Conservation (phyloP, 192 early-diverging fungal genomes). For the Glomus cerebriforme region DNA sequence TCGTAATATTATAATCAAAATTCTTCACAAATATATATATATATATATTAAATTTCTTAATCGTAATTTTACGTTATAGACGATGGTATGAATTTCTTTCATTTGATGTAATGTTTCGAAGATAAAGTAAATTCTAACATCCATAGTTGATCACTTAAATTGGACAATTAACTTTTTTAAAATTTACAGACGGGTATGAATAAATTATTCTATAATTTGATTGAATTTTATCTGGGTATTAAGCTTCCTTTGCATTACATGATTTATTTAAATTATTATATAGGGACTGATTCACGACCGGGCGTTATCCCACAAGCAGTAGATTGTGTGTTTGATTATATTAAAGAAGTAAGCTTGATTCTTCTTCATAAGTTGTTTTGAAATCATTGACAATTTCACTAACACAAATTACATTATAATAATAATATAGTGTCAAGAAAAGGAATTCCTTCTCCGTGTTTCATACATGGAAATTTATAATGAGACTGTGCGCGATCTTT, state of each 20-base stretch:
- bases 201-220: neutral
- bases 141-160: neutral
- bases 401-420: neutral
- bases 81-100: conserved; percentile 41
- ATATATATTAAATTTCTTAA: neutral
- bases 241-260: neutral
- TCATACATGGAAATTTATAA: conserved; percentile 99
- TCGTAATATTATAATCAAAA: neutral
- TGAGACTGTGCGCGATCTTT: conserved; percentile 87
- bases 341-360: conserved; percentile 50
- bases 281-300: conserved; percentile 68
- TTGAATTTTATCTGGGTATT: conserved; percentile 34
- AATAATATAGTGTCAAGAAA: conserved; percentile 52
- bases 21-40: neutral
- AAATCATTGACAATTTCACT: neutral
- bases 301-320: conserved; percentile 79
- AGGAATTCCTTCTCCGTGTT: conserved; percentile 91
- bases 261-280: conserved; percentile 37
- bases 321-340: conserved; percentile 77
- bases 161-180: neutral
- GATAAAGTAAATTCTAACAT: neutral
- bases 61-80: conserved; percentile 33
- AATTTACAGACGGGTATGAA: neutral
- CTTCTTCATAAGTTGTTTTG: neutral
- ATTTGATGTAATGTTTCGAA: conserved; percentile 40